Evolutionary conservation across 2,329 filamentous ascomycete genomes (phyloP), one percentile per base, ranked within the genome.

Genomic region (Lasiodiplodia gonubiensis): DNA sequence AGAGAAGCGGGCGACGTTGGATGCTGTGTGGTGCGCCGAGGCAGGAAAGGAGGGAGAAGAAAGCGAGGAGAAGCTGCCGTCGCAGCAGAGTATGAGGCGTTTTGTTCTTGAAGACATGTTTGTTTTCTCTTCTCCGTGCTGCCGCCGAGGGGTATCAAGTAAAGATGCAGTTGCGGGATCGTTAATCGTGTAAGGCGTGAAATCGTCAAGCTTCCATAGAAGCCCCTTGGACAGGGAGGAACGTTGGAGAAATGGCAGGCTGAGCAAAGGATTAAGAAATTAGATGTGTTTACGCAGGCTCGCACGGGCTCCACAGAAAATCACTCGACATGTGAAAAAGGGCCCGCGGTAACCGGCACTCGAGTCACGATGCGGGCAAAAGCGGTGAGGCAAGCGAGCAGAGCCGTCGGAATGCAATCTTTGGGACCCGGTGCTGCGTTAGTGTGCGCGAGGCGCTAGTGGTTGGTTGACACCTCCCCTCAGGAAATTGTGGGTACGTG

Each of bases 1-100:
- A 8, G 79, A 79, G 27, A 86, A 77, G 4, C 83, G 77, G 0
- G 83, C 84, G 48, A 85, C 80, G 70, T 86, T 86, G 71, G 80
- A 83, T 2, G 83, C 82, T 10, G 82, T n/a, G n/a, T n/a, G 78
- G 4, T 77, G 23, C 12, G 23, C 39, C 8, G 35, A 12, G 35
- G 46, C 8, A 21, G 42, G 6, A 30, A 46, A 35, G 12, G 59
- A 23, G 23, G 14, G 23, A 51, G n/a, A 25, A 7, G 46, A 23
- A 16, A 25, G 57, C 4, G 53, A 69, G 21, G 68, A 66, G 51
- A 75, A 77, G 30, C 75, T 78, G 33, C 76, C 76, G 69, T 78
- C 76, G 68, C 76, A 78, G 68, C 77, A 77, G 49, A 78, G 57
- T 30, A 72, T 68, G 3, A 78, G 70, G 14, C 71, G 74, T 57